Percentiles rank a stretch among this genome's conserved stretches.
phyloP scores from a whole-genome alignment of 257 asterid genomes.

The Jacaranda copaia region DNA sequence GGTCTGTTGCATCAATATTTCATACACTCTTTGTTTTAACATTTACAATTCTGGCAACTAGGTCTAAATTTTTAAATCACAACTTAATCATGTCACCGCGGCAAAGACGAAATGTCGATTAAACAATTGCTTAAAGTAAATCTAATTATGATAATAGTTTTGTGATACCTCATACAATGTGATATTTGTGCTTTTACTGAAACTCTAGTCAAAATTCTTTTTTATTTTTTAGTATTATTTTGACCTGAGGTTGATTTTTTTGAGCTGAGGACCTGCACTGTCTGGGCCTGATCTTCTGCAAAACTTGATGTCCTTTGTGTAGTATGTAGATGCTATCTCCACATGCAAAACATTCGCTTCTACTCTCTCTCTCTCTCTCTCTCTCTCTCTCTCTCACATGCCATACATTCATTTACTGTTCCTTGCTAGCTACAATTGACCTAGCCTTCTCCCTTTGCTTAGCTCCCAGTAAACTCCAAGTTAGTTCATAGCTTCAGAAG shows the following conservation, averaged over 20 bases:
- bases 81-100: slow-evolving; percentile 3
- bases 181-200: background rate
- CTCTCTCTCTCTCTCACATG: no score
- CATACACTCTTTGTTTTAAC: background rate
- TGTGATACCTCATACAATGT: no score
- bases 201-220: background rate
- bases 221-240: background rate
- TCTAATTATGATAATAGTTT: no score
- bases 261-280: background rate
- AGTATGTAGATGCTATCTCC: background rate
- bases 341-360: no score
- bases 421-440: no score
- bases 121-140: no score
- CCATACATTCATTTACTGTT: no score
- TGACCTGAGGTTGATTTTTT: background rate
- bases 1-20: background rate
- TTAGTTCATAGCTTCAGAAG: background rate
- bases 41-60: slow-evolving; percentile 13
- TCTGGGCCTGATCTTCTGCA: background rate
- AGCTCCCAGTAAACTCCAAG: slow-evolving; percentile 18
- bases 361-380: no score
- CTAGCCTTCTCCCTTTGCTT: background rate
- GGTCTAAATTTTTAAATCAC: background rate
- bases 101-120: background rate
- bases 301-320: background rate